Evolutionary conservation across 768 basidiomycete species (phyloP), one percentile per base, ranked within the genome.

Genomic region (Suillus plorans): DNA sequence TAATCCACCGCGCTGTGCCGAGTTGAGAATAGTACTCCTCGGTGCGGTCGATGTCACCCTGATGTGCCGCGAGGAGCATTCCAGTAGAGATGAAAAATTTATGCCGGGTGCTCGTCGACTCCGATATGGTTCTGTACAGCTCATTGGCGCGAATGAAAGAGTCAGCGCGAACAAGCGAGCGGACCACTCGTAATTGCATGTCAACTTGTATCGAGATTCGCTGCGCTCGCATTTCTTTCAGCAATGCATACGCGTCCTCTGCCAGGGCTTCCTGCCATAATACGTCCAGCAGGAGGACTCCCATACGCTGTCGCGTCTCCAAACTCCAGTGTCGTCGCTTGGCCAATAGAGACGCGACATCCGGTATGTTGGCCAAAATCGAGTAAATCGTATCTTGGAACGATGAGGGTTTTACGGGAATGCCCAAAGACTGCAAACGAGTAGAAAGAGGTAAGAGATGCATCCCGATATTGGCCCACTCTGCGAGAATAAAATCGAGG

Each of bases 61-160:
- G 79, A 34, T 80, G 81, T 8, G 87, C 80, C 69, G 79, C 79
- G 20, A 89, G 74, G 70, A 81, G 78, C 6, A 90, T 76, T n/a
- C 84, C 87, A 0, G 81, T 79, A 49, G 77, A 78, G 25, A 78
- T 69, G 63, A 79, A 74, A 47, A 75, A 70, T 18, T 64, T 36
- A 39, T 58, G 61, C 50, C 42, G 70, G 31, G 73, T 66, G 20
- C 67, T 56, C 49, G 62, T 62, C 8, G 57, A 68, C 36, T 71
- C 65, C 37, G 70, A 64, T 50, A 85, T 60, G 7, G 76, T 67
- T 22, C 73, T 42, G 68, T 80, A 86, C 28, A 86, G 69, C 34
- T 73, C 71, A 61, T 82, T 81, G 13, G 87, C 88, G 1, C 76
- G 71, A 49, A 73, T 72, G 66, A 81, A 81, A 20, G 72, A 47